Evolutionary conservation across 768 basidiomycete species (phyloP).

Genomic region (Podaxis sp.): DNA sequence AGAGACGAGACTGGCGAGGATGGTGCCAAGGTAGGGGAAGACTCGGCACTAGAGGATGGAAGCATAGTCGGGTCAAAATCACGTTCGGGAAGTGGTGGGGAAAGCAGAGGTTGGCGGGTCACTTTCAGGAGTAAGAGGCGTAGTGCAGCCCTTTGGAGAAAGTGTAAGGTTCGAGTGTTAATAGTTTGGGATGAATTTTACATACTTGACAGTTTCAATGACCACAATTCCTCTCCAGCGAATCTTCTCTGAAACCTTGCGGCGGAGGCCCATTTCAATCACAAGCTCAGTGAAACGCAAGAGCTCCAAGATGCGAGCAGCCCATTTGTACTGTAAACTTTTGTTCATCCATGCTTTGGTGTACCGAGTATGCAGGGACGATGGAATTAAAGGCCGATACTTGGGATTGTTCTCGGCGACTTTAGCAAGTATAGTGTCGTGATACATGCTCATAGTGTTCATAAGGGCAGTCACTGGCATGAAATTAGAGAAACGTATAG

Average conservation of each 20-base stretch:
- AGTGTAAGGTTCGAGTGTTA: background rate
- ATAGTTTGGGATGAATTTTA: conserved; percentile 5
- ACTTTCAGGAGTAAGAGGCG: conserved; percentile 69
- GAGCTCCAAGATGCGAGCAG: conserved; percentile 68
- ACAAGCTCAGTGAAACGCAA: conserved; percentile 80
- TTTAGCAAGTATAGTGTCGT: conserved; percentile 83
- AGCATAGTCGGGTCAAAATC: conserved; percentile 77
- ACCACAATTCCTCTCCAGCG: conserved; percentile 76
- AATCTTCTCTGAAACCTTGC: conserved; percentile 58
- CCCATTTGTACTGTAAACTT: conserved; percentile 70
- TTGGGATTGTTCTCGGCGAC: conserved; percentile 61
- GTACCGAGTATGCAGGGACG: conserved; percentile 80
- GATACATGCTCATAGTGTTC: conserved; percentile 88
- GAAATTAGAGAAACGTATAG: conserved; percentile 14
- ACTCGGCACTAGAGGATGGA: conserved; percentile 45
- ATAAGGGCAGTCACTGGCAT: conserved; percentile 78
- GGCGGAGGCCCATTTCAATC: conserved; percentile 81
- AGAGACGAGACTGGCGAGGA: conserved; percentile 54
- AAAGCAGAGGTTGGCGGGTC: conserved; percentile 72
- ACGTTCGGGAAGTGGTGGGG: conserved; percentile 80
- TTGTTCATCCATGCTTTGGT: conserved; percentile 83
- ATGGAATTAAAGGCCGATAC: conserved; percentile 71
- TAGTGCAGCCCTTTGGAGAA: conserved; percentile 56
- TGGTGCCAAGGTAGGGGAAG: conserved; percentile 58
- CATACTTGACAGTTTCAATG: conserved; percentile 84